Evolutionary conservation across 2,329 filamentous ascomycete genomes (phyloP), one percentile per base, ranked within the genome.

Genomic region (Exophiala calicioides): DNA sequence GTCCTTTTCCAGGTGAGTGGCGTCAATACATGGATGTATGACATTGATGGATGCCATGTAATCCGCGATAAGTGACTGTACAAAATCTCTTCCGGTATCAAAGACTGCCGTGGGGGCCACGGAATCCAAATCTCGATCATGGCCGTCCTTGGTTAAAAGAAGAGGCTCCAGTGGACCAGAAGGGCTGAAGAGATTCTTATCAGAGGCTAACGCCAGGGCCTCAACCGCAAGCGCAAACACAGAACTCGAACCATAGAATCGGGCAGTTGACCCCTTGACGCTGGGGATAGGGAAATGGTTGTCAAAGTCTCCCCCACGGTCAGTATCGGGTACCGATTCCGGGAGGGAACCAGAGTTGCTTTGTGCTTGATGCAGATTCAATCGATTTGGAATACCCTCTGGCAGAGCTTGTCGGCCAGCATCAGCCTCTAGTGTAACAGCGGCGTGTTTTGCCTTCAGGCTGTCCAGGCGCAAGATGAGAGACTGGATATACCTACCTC

Each of bases 151-250:
- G 9, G 9, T n/a, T 34, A 21, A 34, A 26, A 42, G 30, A 6
- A 19, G 27, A 42, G 30, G 29, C 7, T 42, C 30, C 19, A 13
- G 13, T 16, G 39, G 30, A 9, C 21, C 15, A 19, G 30, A 34
- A 18, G 30, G 29, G 4, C 5, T 42, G 30, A 32, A 33, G 19
- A 42, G 39, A 23, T 24, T 42, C 20, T 18, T 34, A n/a, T 42
- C 39, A 31, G 27, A 42, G 19, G 19, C 39, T 21, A 35, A 7
- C 20, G 39, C 39, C 13, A 42, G 27, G 6, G 21, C 20, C 39
- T 32, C 39, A 9, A 42, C 39, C 12, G 29, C 29, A 19, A 42
- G 39, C 19, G 39, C 27, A 42, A 42, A 42, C n/a, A 42, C 39
- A 5, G 39, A 42, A 18, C 39, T 42, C 13, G 39, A 32, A 13